Percentiles rank a stretch among this genome's conserved stretches.
phyloP scores from a whole-genome alignment of 2,329 filamentous ascomycete species.

The Exophiala lecanii-corni region DNA sequence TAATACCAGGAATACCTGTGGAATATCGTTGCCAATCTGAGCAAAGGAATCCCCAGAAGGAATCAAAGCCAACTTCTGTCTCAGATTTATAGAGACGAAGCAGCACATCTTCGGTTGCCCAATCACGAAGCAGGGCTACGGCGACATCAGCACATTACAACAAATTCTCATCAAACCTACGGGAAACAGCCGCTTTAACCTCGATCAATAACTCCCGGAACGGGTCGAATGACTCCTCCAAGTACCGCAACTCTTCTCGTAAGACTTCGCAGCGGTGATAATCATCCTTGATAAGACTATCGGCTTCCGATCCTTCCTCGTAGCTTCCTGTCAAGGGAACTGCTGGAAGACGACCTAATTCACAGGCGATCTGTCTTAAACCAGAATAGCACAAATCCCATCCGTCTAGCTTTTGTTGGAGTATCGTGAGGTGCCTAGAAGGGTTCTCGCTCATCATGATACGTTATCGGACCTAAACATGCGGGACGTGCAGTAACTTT shows the following conservation, averaged over 20 bases:
- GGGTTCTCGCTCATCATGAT: no score
- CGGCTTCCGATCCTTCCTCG: no score
- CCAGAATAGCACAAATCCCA: no score
- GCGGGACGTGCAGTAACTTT: no score
- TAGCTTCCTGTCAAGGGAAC: no score
- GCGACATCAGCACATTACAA: neutral
- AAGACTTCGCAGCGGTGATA: slow-evolving; percentile 1
- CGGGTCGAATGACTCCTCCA: neutral
- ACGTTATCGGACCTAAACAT: no score
- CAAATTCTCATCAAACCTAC: neutral
- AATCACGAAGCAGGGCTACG: neutral
- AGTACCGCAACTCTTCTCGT: neutral
- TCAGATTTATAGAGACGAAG: neutral
- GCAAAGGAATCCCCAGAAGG: neutral
- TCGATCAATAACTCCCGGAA: neutral
- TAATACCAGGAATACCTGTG: neutral
- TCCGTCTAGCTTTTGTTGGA: no score
- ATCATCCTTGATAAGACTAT: slow-evolving; percentile 1
- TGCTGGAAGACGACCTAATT: neutral
- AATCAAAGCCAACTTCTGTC: neutral
- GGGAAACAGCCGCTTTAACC: neutral
- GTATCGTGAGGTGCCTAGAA: no score
- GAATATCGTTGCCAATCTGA: slow-evolving; percentile 1
- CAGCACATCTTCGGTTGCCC: neutral
- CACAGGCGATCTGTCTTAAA: neutral